These are phyloP conservation scores for Penicillium sp. DNA, from an alignment of 2,329 filamentous ascomycete species.

Conservation along the genomic window DNA sequence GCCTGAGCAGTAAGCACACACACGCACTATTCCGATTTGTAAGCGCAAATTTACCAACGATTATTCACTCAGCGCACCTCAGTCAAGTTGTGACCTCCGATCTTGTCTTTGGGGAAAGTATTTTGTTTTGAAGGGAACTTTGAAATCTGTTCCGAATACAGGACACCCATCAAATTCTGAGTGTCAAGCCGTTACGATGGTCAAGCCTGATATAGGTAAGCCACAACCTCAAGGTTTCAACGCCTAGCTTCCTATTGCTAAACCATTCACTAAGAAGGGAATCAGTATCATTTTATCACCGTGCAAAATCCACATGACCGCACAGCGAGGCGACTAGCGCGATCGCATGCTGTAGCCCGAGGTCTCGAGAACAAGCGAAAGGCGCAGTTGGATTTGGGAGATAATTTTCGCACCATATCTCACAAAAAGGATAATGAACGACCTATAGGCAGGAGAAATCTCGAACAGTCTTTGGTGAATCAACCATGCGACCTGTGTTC, in stretches of 20 bases:
- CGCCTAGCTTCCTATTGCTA: neutral
- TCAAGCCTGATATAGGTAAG: neutral
- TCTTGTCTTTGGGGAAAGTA: neutral
- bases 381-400: constrained; percentile 28
- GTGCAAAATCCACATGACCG: constrained; percentile 27
- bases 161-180: neutral
- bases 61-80: neutral
- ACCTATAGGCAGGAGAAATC: neutral
- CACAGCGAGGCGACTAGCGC: constrained; percentile 29
- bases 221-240: neutral
- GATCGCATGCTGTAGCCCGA: constrained; percentile 37
- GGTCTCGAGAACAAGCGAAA: constrained; percentile 37
- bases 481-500: neutral
- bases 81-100: too few relatives aligned
- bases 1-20: neutral
- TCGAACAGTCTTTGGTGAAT: too few relatives aligned
- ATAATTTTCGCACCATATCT: constrained; percentile 33
- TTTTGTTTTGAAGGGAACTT: neutral
- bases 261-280: neutral
- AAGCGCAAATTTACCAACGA: neutral
- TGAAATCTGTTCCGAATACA: neutral
- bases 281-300: constrained; percentile 22
- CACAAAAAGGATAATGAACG: neutral
- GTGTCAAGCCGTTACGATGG: neutral
- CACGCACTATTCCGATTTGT: neutral